phyloP scores from a whole-genome alignment of 305 asterid species.

The Fraxinus ornus region DNA sequence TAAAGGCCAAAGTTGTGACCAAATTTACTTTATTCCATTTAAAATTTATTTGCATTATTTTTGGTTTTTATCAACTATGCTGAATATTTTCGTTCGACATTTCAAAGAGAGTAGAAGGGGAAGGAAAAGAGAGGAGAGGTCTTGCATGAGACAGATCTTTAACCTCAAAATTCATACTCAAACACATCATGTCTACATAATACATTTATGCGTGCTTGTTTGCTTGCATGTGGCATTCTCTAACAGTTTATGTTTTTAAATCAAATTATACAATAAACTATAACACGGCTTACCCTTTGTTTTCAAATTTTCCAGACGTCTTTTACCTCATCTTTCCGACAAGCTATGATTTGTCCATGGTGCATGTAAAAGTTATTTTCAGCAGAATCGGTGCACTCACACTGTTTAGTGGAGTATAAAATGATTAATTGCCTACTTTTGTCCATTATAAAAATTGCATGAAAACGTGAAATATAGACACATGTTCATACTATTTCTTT shows the following conservation, averaged over 20 bases:
- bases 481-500: not conserved
- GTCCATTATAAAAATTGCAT: not conserved
- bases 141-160: not conserved
- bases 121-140: not conserved
- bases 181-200: not conserved
- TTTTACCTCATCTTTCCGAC: not conserved
- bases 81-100: not conserved
- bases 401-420: not conserved
- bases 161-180: not conserved
- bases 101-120: not conserved
- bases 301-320: not conserved
- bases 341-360: not conserved
- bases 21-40: constrained; percentile 7
- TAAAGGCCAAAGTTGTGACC: not conserved
- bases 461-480: not conserved
- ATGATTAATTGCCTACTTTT: not conserved
- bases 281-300: not conserved
- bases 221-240: not conserved
- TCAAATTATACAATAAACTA: not conserved
- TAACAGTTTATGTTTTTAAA: not conserved
- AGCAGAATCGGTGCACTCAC: not conserved
- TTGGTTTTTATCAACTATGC: constrained; percentile 5
- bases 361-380: not conserved
- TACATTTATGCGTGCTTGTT: not conserved
- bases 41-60: not conserved